Percentiles rank a stretch among this genome's conserved stretches.
Conservation (phyloP, 1,284 basidiomycete species). For the Ustilago bromivora region DNA sequence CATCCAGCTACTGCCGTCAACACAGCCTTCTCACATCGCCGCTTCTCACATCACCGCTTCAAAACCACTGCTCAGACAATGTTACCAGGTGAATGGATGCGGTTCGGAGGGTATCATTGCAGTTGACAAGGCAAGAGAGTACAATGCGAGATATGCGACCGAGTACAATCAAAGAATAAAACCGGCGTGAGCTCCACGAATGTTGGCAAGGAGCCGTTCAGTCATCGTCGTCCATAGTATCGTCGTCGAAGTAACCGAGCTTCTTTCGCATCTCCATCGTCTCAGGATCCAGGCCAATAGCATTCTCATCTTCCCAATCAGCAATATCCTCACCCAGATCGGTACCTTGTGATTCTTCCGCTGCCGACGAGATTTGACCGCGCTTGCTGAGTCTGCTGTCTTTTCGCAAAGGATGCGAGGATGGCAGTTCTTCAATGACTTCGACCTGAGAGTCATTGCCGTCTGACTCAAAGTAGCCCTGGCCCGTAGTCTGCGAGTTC, state of each 20-base stretch:
- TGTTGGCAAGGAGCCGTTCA: background rate
- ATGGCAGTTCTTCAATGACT: slow-evolving; percentile 43
- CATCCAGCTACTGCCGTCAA: background rate
- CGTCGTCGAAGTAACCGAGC: slow-evolving; percentile 37
- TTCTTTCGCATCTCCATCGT: slow-evolving; percentile 33
- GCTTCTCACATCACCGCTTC: too few species aligned
- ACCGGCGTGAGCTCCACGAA: background rate
- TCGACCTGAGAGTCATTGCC: slow-evolving; percentile 34
- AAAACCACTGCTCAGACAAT: background rate
- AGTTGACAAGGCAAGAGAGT: background rate
- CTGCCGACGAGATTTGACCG: slow-evolving; percentile 21
- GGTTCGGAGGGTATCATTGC: slow-evolving; percentile 13
- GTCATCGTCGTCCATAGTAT: slow-evolving; percentile 29
- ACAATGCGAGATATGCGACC: too few species aligned
- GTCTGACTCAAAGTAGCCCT: slow-evolving; percentile 40
- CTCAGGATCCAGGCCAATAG: slow-evolving; percentile 16
- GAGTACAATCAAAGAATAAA: background rate
- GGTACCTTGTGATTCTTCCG: slow-evolving; percentile 36
- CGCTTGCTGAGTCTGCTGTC: slow-evolving; percentile 40
- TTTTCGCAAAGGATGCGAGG: slow-evolving; percentile 45
- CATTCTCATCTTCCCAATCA: slow-evolving; percentile 29
- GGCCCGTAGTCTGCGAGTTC: slow-evolving; percentile 12
- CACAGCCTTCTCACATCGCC: too few species aligned
- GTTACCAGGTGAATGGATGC: background rate
- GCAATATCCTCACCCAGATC: slow-evolving; percentile 47